Evolutionary conservation across 2,329 filamentous ascomycete genomes (phyloP), one percentile per base, ranked within the genome.

Genomic region (Sarocladium kiliense): DNA sequence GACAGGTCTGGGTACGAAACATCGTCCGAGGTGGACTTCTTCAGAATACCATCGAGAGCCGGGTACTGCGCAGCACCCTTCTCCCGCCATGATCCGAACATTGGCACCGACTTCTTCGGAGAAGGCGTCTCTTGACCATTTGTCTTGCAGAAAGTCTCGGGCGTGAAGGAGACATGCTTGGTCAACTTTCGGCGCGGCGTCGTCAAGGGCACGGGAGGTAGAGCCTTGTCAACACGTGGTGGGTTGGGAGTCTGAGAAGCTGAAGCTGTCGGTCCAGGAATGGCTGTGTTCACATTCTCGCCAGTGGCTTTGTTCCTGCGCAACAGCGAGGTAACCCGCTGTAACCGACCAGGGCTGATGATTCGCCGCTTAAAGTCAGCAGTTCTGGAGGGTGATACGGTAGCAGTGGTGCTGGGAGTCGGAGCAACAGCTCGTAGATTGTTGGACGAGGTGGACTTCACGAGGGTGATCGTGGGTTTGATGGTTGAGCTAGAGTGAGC

Each of bases 101-200:
- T 71, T 19, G 78, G 71, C 32, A 67, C 66, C 5, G 75, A 73
- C 63, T 84, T 83, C 60, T 79, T 65, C 3, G 81, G 79, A 2
- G 83, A 83, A 7, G 83, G 82, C 1, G 82, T 81, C 56, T 77
- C 72, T 57, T 80, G 76, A 0, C 65, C 60, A 50, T 73, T 61
- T 0, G 71, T 67, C 9, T 73, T 69, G 18, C 73, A 71, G 59
- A 89, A 80, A 34, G 86, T 85, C 58, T 84, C 85, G 0, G 86
- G 86, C 0, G 88, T 91, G 64, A 96, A 96, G 53, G 88, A 85
- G 34, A 96, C 89, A 55, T 82, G 86, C 74, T 95, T 96, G 18
- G 72, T 68, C 36, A 76, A 66, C 68, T 85, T 88, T 23, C 85
- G 80, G 30, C 85, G 85, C 7, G 87, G 88, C 1, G 87, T 90